A percentile compares a stretch with the other conserved stretches of the same genome.
These are phyloP conservation scores for Martensiomyces pterosporus DNA, from an alignment of 192 early-diverging fungal species.

Conservation along the genomic window DNA sequence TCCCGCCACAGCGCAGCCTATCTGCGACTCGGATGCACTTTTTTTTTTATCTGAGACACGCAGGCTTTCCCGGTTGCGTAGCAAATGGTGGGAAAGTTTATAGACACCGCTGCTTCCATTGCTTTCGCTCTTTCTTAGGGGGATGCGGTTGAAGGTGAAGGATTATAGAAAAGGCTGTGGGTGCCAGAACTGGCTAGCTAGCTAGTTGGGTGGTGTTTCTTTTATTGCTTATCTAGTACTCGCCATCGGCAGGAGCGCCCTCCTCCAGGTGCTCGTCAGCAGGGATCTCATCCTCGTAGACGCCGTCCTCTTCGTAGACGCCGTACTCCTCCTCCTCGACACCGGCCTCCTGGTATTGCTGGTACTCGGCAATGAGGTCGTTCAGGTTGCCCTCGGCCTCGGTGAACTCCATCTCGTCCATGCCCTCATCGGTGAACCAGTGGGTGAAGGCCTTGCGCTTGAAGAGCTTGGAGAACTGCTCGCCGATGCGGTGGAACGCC, in stretches of 20 bases:
- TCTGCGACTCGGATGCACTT: too few species aligned
- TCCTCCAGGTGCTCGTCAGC: constrained; percentile 15
- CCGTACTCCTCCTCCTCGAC: constrained; percentile 50
- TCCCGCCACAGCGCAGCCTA: too few species aligned
- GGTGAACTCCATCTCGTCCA: constrained; percentile 81
- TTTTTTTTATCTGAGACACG: too few species aligned
- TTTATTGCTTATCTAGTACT: neutral
- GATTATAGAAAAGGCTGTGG: too few species aligned
- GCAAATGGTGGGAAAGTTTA: too few species aligned
- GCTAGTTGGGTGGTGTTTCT: too few species aligned
- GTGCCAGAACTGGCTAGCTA: too few species aligned
- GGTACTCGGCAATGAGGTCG: constrained; percentile 95
- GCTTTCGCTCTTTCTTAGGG: too few species aligned
- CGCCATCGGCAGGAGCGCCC: neutral
- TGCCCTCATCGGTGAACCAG: constrained; percentile 84
- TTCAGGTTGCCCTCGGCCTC: constrained; percentile 86
- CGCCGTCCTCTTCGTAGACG: constrained; percentile 51
- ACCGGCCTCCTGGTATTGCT: constrained; percentile 83
- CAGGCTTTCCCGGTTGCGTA: too few species aligned
- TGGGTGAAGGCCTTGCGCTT: constrained; percentile 77
- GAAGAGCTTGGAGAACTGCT: constrained; percentile 75
- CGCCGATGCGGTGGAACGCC: constrained; percentile 67
- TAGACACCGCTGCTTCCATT: too few species aligned
- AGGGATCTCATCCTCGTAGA: constrained; percentile 51
- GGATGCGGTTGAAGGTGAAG: too few species aligned